phyloP scores from a whole-genome alignment of 495 filamentous ascomycete species.

The Durotheca rogersii region DNA sequence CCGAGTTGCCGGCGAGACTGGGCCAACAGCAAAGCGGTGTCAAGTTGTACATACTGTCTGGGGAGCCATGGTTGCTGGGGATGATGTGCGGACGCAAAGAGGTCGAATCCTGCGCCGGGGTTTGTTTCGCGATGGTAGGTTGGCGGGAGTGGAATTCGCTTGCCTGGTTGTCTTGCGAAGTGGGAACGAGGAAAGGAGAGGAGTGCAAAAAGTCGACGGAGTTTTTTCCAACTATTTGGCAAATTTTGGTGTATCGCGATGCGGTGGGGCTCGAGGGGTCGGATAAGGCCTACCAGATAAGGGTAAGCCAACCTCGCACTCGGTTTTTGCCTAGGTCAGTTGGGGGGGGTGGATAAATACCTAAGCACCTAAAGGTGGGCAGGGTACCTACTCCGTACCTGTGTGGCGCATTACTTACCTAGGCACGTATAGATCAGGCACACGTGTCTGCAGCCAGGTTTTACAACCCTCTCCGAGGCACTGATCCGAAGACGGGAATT shows the following conservation, averaged over 20 bases:
- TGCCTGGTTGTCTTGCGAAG: slow-evolving; percentile 9
- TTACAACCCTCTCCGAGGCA: neutral
- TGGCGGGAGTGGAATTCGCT: slow-evolving; percentile 17
- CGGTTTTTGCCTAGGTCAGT: no score
- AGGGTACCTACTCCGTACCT: no score
- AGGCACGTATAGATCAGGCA: no score
- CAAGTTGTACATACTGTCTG: slow-evolving; percentile 71
- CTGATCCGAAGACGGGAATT: slow-evolving; percentile 1
- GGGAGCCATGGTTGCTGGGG: slow-evolving; percentile 56
- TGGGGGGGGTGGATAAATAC: no score
- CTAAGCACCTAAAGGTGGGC: no score
- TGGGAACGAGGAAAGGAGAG: neutral
- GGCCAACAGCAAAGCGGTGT: slow-evolving; percentile 88
- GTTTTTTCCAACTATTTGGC: slow-evolving; percentile 25
- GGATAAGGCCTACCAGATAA: no score
- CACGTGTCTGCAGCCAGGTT: neutral
- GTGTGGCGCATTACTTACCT: no score
- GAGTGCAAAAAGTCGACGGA: slow-evolving; percentile 21
- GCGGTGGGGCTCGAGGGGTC: slow-evolving; percentile 19
- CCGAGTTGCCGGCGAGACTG: slow-evolving; percentile 42
- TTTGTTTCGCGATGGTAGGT: slow-evolving; percentile 16
- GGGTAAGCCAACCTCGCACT: no score
- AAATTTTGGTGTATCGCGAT: slow-evolving; percentile 39
- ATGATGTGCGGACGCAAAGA: slow-evolving; percentile 63
- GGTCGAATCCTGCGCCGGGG: slow-evolving; percentile 53